Percentiles rank a stretch among this genome's conserved stretches.
phyloP scores from a whole-genome alignment of 78 protist genomes.

The Blattamonas nauphoetae region DNA sequence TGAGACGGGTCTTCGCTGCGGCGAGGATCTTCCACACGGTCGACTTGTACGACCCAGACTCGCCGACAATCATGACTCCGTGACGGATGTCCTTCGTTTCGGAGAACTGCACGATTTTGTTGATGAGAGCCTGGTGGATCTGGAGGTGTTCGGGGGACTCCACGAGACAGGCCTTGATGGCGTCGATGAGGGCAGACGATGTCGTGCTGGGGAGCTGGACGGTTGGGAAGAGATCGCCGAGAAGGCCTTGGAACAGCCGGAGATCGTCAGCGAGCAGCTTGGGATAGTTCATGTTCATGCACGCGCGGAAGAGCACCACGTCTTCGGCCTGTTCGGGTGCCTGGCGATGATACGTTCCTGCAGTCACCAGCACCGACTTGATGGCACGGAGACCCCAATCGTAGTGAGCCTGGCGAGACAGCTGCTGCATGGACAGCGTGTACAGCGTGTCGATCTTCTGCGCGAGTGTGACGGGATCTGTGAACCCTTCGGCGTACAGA shows the following conservation, averaged over 20 bases:
- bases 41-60: constrained; percentile 58
- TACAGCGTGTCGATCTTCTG: constrained; percentile 35
- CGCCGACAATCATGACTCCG: constrained; percentile 76
- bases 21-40: constrained; percentile 46
- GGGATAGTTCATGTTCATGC: constrained; percentile 56
- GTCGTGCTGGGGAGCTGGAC: constrained; percentile 19
- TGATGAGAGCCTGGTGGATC: constrained; percentile 3
- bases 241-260: constrained; percentile 43
- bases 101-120: constrained; percentile 53
- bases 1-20: constrained; percentile 25
- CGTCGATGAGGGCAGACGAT: constrained; percentile 20
- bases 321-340: constrained; percentile 19
- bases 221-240: constrained; percentile 60
- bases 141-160: constrained; percentile 19
- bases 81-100: constrained; percentile 66
- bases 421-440: constrained; percentile 43
- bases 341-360: constrained; percentile 29
- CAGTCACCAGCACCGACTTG: constrained; percentile 45
- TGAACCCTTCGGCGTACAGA: constrained; percentile 48
- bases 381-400: constrained; percentile 60
- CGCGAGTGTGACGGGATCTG: constrained; percentile 4
- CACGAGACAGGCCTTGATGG: constrained; percentile 19
- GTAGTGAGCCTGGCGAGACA: not conserved
- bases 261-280: constrained; percentile 53
- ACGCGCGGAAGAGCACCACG: constrained; percentile 42